Evolutionary conservation across 2,329 filamentous ascomycete species (phyloP).

Genomic region (Venturiaceae sp.): DNA sequence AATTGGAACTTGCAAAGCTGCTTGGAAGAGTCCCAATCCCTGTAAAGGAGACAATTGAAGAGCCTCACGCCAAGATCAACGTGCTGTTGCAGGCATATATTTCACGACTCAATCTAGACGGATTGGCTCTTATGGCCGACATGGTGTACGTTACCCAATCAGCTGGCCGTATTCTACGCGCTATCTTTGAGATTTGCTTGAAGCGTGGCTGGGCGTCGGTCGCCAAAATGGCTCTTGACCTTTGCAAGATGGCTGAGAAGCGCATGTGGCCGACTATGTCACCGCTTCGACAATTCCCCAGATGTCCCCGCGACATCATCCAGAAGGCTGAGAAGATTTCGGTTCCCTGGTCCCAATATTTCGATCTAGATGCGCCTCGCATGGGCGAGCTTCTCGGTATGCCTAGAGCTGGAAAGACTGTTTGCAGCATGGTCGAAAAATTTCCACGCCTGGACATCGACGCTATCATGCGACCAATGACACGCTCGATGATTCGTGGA

Average conservation of each 20-base stretch:
- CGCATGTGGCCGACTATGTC: conserved; percentile 99
- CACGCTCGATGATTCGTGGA: conserved; percentile 81
- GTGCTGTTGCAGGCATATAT: conserved; percentile 95
- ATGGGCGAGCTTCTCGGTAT: conserved; percentile 93
- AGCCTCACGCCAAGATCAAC: conserved; percentile 96
- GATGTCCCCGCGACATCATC: conserved; percentile 74
- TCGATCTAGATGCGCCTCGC: conserved; percentile 88
- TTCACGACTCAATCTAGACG: conserved; percentile 85
- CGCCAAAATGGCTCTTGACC: conserved; percentile 80
- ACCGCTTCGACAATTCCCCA: conserved; percentile 80
- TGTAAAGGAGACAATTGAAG: conserved; percentile 95
- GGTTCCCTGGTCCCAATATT: conserved; percentile 87
- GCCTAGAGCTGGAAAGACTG: conserved; percentile 75
- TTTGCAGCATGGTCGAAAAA: conserved; percentile 80
- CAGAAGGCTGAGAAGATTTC: conserved; percentile 92
- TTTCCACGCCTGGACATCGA: conserved; percentile 90
- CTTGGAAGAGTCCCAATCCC: conserved; percentile 85
- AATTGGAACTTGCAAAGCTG: conserved; percentile 88
- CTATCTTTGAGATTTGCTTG: conserved; percentile 93
- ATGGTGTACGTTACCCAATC: conserved; percentile 98
- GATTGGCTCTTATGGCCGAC: conserved; percentile 92
- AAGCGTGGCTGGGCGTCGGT: conserved; percentile 95
- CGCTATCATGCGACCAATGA: conserved; percentile 90
- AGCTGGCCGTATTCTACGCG: conserved; percentile 87
- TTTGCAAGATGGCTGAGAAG: conserved; percentile 99